Evolutionary conservation across 306 rosid species (phyloP).

Genomic region (Quercus cerris): DNA sequence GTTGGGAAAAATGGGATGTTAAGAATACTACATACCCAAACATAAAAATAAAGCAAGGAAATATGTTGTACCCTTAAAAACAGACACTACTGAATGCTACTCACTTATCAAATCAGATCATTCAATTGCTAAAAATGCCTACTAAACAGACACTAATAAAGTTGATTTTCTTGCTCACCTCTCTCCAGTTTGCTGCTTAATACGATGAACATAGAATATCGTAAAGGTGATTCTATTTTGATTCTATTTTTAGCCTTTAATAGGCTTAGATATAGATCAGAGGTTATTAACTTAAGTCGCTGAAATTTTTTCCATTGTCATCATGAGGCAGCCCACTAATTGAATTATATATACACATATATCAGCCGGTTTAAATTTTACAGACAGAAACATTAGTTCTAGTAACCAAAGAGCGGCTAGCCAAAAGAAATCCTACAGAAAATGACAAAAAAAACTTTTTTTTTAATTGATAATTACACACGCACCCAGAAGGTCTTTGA

Average conservation of each 20-base stretch:
- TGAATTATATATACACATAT: background rate
- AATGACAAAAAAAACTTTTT: no score
- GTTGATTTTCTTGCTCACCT: no score
- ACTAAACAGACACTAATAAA: no score
- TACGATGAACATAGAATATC: no score
- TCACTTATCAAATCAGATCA: background rate
- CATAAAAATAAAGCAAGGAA: background rate
- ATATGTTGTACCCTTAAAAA: background rate
- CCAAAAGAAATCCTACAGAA: background rate
- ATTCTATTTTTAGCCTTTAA: background rate
- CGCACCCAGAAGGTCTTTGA: no score
- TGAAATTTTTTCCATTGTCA: background rate
- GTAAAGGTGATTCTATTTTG: background rate
- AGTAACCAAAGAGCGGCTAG: background rate
- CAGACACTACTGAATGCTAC: background rate
- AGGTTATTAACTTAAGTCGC: background rate
- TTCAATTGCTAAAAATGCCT: background rate
- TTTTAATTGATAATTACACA: no score
- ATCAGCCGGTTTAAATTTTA: background rate
- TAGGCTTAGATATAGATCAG: background rate
- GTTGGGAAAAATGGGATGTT: background rate
- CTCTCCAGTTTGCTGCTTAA: no score
- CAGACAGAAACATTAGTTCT: background rate
- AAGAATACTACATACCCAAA: background rate
- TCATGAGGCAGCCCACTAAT: background rate